Conservation (phyloP, 2,329 filamentous ascomycete genomes). For the Trichoderma koningiopsis region DNA sequence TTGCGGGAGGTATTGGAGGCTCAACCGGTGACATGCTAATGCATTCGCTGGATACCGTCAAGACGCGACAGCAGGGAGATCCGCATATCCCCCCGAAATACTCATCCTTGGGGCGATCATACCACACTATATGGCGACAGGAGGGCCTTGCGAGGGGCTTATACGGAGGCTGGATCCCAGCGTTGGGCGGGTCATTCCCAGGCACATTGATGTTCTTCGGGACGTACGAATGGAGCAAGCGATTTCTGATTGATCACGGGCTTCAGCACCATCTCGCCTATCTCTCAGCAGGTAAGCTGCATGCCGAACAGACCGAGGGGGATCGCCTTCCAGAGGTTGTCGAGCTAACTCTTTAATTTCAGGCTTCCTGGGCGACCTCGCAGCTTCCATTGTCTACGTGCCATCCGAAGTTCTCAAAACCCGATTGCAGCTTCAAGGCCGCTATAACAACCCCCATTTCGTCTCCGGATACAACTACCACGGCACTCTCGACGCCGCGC, state of each 20-base stretch:
- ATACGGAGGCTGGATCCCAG: slow-evolving; percentile 92
- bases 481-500: slow-evolving; percentile 77
- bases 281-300: slow-evolving; percentile 70
- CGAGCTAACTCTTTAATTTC: neutral
- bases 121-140: slow-evolving; percentile 89
- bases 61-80: slow-evolving; percentile 96
- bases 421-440: slow-evolving; percentile 90
- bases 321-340: slow-evolving; percentile 26
- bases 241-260: slow-evolving; percentile 81
- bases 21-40: slow-evolving; percentile 95
- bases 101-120: slow-evolving; percentile 84
- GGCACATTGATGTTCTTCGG: slow-evolving; percentile 96
- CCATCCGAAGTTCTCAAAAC: slow-evolving; percentile 98
- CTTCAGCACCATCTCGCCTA: slow-evolving; percentile 83
- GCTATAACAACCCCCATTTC: slow-evolving; percentile 93
- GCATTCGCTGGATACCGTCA: slow-evolving; percentile 98
- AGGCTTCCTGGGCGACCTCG: slow-evolving; percentile 93
- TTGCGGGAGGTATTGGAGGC: slow-evolving; percentile 90
- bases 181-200: slow-evolving; percentile 87
- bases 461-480: slow-evolving; percentile 95
- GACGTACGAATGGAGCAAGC: slow-evolving; percentile 93
- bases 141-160: slow-evolving; percentile 84
- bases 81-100: slow-evolving; percentile 92
- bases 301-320: neutral
- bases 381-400: slow-evolving; percentile 90